Evolutionary conservation across 305 asterid genomes (phyloP).

Genomic region (Rubia occidens): DNA sequence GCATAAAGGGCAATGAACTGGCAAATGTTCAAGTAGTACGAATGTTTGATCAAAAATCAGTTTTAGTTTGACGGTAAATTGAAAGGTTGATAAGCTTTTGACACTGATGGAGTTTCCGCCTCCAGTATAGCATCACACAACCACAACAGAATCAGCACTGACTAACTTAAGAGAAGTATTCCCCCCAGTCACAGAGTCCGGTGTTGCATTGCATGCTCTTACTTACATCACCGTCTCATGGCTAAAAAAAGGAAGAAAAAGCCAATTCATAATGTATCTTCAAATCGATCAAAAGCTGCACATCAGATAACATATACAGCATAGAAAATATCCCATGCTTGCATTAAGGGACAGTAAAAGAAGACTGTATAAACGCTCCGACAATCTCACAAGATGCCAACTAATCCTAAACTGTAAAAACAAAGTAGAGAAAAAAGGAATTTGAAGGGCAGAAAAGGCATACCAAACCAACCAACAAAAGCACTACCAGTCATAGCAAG

Average conservation of each 20-base stretch:
- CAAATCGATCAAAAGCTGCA: neutral
- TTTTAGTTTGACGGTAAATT: neutral
- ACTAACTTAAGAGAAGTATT: neutral
- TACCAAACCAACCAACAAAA: constrained; percentile 50
- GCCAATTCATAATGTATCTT: neutral
- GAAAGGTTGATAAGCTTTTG: neutral
- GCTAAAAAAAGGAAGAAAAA: neutral
- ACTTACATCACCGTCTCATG: neutral
- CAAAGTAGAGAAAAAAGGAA: neutral
- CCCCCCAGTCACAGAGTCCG: neutral
- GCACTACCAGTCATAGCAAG: constrained; percentile 34
- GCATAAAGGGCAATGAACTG: neutral
- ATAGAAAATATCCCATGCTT: neutral
- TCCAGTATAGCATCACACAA: neutral
- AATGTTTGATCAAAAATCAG: neutral
- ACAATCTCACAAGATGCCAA: neutral
- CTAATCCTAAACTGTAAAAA: neutral
- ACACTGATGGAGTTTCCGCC: neutral
- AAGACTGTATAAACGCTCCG: neutral
- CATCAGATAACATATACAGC: neutral
- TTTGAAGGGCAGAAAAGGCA: neutral
- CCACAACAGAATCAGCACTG: neutral
- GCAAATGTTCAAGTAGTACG: neutral
- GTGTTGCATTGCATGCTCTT: neutral
- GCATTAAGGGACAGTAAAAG: neutral